Conservation (phyloP, 495 filamentous ascomycete genomes). For the Cudoniella acicularis region DNA sequence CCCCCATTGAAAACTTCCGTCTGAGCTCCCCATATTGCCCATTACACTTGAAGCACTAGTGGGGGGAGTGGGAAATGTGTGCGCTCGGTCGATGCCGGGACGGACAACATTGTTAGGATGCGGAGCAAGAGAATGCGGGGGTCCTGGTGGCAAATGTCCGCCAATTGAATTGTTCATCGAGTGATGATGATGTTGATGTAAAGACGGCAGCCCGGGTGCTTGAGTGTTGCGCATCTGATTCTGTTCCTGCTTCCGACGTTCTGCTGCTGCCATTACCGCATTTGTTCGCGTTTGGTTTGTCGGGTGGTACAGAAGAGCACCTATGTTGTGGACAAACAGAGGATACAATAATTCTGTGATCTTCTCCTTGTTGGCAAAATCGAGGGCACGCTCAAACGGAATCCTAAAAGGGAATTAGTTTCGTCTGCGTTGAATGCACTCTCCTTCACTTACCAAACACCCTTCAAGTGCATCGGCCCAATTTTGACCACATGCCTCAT, state of each 20-base stretch:
- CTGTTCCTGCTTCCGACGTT: constrained; percentile 64
- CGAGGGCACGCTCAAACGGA: constrained; percentile 90
- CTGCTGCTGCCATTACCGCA: constrained; percentile 82
- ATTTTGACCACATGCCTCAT: constrained; percentile 97
- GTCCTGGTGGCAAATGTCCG: constrained; percentile 56
- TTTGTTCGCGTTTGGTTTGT: constrained; percentile 79
- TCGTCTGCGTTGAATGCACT: constrained; percentile 1
- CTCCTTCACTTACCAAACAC: constrained; percentile 78
- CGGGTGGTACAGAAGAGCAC: constrained; percentile 89
- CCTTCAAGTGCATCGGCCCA: constrained; percentile 97
- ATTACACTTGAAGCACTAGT: constrained; percentile 89
- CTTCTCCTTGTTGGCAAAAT: constrained; percentile 99
- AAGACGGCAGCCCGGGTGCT: constrained; percentile 64
- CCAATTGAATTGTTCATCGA: constrained; percentile 68
- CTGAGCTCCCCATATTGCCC: constrained; percentile 66
- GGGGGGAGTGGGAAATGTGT: constrained; percentile 92
- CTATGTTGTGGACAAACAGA: constrained; percentile 96
- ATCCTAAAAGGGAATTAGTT: constrained; percentile 60
- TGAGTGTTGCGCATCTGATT: constrained; percentile 44
- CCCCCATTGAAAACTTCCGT: constrained; percentile 67
- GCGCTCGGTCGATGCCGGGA: constrained; percentile 72
- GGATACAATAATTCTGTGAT: constrained; percentile 95
- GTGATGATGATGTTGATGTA: constrained; percentile 69
- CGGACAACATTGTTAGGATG: constrained; percentile 60
- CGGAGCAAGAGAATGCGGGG: constrained; percentile 68